Percentiles rank a stretch among this genome's conserved stretches.
Evolutionary conservation across 2,329 filamentous ascomycete species (phyloP).

Genomic region (Tricladium varicosporioides): DNA sequence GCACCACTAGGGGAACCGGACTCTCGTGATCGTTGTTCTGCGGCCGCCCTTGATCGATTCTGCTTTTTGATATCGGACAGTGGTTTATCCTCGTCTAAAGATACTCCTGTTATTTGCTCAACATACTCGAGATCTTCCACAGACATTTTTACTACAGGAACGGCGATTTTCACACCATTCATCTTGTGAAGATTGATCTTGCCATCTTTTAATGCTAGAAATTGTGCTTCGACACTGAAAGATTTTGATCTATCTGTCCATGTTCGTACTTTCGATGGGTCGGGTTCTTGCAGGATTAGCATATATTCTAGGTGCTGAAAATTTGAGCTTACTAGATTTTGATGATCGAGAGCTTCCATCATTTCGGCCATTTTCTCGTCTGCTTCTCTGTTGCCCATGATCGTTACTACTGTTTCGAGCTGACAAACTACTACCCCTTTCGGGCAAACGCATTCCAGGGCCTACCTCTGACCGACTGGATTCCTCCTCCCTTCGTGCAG

Average conservation of each 20-base stretch:
- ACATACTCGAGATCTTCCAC: conserved; percentile 93
- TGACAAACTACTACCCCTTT: conserved; percentile 76
- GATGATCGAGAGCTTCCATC: conserved; percentile 52
- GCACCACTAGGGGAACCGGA: conserved; percentile 36
- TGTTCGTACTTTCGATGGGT: conserved; percentile 76
- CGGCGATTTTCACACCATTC: conserved; percentile 97
- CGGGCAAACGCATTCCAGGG: conserved; percentile 70
- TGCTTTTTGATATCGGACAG: conserved; percentile 72
- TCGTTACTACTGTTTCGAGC: conserved; percentile 65
- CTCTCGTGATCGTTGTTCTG: conserved; percentile 21
- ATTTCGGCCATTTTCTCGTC: conserved; percentile 64
- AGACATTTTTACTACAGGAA: conserved; percentile 94
- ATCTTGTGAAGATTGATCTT: conserved; percentile 98
- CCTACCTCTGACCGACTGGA: conserved; percentile 68
- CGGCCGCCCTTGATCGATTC: no score
- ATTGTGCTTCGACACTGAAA: conserved; percentile 97
- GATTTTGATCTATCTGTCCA: conserved; percentile 96
- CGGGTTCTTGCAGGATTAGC: conserved; percentile 62
- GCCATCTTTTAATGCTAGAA: conserved; percentile 88
- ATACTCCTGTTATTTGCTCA: conserved; percentile 81
- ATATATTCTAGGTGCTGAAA: neutral
- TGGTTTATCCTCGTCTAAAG: conserved; percentile 88
- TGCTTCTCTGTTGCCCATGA: conserved; percentile 68
- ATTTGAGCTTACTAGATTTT: conserved; percentile 67
- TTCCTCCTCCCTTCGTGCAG: conserved; percentile 57